Evolutionary conservation across 345 rosid species (phyloP).

Genomic region (Citrus australasica): DNA sequence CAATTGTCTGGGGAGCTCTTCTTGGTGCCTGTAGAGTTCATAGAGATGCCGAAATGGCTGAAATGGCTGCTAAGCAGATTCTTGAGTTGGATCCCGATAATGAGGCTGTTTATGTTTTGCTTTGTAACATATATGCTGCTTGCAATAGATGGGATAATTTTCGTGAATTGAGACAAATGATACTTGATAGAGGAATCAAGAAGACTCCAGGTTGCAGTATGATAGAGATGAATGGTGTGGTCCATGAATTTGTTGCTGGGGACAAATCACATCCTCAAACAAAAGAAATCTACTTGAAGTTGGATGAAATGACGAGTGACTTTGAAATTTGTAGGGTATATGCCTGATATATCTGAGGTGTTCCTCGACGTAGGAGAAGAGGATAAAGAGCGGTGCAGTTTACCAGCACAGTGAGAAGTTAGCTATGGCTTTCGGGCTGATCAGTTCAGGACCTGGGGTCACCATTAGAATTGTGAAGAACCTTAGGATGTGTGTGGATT

Average conservation of each 20-base stretch:
- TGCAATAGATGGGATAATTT: constrained; percentile 43
- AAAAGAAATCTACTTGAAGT: constrained; percentile 35
- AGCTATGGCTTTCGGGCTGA: constrained; percentile 35
- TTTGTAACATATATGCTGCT: constrained; percentile 60
- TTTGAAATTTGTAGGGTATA: constrained; percentile 35
- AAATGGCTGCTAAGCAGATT: constrained; percentile 38
- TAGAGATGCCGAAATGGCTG: constrained; percentile 42
- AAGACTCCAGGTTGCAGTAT: constrained; percentile 48
- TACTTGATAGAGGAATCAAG: constrained; percentile 31
- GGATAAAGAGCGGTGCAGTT: constrained; percentile 34
- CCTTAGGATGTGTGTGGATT: constrained; percentile 43
- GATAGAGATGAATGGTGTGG: constrained; percentile 36
- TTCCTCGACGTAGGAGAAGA: constrained; percentile 47
- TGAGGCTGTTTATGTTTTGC: constrained; percentile 46
- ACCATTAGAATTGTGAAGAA: constrained; percentile 39
- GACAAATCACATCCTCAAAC: constrained; percentile 42
- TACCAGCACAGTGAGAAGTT: constrained; percentile 35
- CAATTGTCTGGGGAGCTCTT: constrained; percentile 68
- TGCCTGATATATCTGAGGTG: constrained; percentile 40
- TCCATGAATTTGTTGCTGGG: constrained; percentile 45
- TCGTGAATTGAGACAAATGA: constrained; percentile 36
- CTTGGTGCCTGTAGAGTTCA: constrained; percentile 63
- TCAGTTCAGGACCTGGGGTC: constrained; percentile 28
- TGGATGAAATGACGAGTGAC: constrained; percentile 39
- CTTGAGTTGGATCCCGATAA: constrained; percentile 41